Base-by-base conservation (phyloP, 768 basidiomycete species). In the Calocera cornea region DNA sequence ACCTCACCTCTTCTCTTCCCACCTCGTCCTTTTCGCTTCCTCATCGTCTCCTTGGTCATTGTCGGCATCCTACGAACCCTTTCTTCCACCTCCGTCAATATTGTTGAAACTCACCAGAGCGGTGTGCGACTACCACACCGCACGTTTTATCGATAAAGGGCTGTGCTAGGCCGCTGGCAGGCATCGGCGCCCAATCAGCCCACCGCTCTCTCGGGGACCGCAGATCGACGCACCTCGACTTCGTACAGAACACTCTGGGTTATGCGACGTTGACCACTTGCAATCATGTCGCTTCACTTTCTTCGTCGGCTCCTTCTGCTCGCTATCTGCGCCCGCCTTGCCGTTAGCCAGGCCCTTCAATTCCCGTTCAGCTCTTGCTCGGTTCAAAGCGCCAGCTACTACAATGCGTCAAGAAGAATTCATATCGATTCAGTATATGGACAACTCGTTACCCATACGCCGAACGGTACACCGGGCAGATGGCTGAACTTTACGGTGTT, bases 321-420 rank as follows among this genome's bases (percentile, higher is more conserved):
- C 22, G 54, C 54, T 10, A 60, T 60, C 54, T 60, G 54, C 54
- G 31, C 22, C 54, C 54, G 54, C 54, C 31, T 60, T 19, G 54
- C 54, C 54, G 54, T 33, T 27, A 27, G 54, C 2, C 54, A 60
- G 54, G 54, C 54, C 14, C 54, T 60, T 19, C 27, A 60, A 33
- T 60, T 60, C 24, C 54, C 54, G 2, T 60, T 60, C 54, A 60
- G 54, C 54, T 60, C 54, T 16, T 60, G 54, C 54, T 60, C 54
- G 27, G 54, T 60, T 22, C 54, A 60, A 60, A 60, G 54, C 31
- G 54, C 54, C 54, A 60, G 54, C 22, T 60, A 60, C 31, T 60
- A 60, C 54, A 60, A 60, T 33, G 54, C 54, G 22, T 60, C 54
- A 12, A 11, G 54, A 60, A 60, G 54, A 33, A 60, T 60, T 31